phyloP scores from a whole-genome alignment of 148 eudicot species.

The Rhododendron mucronatum region DNA sequence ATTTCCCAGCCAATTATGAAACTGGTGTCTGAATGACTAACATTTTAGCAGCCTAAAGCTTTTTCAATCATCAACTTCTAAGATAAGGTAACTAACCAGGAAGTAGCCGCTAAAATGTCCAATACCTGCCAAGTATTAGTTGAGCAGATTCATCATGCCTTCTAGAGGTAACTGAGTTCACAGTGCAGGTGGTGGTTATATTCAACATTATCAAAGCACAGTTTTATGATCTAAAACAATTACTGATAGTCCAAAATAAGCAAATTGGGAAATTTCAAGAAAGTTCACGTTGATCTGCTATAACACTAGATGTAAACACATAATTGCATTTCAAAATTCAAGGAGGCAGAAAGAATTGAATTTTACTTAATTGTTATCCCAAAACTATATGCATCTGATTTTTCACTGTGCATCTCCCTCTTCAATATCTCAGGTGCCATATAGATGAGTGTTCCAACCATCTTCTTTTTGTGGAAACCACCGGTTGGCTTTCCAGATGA shows the following conservation, averaged over 20 bases:
- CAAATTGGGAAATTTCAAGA: not conserved
- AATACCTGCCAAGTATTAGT: not conserved
- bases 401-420: conserved; percentile 79
- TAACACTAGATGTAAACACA: not conserved
- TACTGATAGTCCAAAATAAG: not conserved
- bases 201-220: not conserved
- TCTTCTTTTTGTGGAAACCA: conserved; percentile 92
- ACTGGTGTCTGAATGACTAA: not conserved
- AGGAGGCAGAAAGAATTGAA: conserved; percentile 1
- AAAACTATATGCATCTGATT: conserved; percentile 93
- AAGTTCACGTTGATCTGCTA: not conserved
- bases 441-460: conserved; percentile 96
- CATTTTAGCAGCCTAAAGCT: not conserved
- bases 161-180: not conserved
- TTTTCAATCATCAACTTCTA: not conserved
- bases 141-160: not conserved
- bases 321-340: not conserved
- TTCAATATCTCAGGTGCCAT: conserved; percentile 98
- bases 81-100: not conserved
- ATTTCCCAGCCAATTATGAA: not conserved
- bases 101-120: not conserved
- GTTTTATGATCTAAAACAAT: not conserved
- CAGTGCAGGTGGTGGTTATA: not conserved
- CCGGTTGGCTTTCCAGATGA: conserved; percentile 98
- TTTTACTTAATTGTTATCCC: conserved; percentile 78